Conservation (phyloP, 164 flowering plant genomes). For the Dillenia suffruticosa region DNA sequence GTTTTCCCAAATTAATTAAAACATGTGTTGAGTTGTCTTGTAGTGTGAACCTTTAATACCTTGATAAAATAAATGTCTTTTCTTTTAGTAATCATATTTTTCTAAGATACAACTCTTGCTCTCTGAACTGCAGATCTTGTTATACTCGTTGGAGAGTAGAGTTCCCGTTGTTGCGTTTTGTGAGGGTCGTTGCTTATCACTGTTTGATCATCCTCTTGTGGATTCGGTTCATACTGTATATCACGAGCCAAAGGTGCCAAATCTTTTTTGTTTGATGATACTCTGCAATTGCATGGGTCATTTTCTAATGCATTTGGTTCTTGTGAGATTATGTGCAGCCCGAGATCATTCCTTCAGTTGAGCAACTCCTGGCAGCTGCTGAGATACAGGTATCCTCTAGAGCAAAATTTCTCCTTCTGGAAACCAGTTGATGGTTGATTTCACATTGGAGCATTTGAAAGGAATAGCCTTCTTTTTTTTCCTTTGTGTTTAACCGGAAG, state of each 20-base stretch:
- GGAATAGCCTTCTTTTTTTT: too few relatives aligned
- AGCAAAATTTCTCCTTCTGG: too few relatives aligned
- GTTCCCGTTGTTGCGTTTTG: constrained; percentile 83
- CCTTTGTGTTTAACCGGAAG: too few relatives aligned
- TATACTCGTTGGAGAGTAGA: constrained; percentile 68
- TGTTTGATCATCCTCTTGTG: constrained; percentile 75
- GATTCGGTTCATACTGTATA: constrained; percentile 73
- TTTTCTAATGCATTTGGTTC: constrained; percentile 3
- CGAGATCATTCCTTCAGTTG: constrained; percentile 76
- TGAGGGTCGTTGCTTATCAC: constrained; percentile 73
- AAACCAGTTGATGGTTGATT: too few relatives aligned
- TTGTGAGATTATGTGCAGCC: constrained; percentile 42
- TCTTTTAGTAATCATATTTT: too few relatives aligned
- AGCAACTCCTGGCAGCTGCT: constrained; percentile 58
- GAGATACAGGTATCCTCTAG: constrained; percentile 66
- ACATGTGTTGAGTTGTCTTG: not conserved
- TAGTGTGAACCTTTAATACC: too few relatives aligned
- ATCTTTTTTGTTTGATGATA: not conserved
- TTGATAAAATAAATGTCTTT: too few relatives aligned
- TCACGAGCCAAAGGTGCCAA: constrained; percentile 82
- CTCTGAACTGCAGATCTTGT: constrained; percentile 57
- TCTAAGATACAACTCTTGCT: not conserved
- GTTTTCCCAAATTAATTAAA: not conserved
- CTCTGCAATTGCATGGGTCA: not conserved
- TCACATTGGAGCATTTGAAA: too few relatives aligned